Percentiles rank a stretch among this genome's conserved stretches.
Evolutionary conservation across 169 alveolate genomes (phyloP).

Genomic region (Eimeria praecox): DNA sequence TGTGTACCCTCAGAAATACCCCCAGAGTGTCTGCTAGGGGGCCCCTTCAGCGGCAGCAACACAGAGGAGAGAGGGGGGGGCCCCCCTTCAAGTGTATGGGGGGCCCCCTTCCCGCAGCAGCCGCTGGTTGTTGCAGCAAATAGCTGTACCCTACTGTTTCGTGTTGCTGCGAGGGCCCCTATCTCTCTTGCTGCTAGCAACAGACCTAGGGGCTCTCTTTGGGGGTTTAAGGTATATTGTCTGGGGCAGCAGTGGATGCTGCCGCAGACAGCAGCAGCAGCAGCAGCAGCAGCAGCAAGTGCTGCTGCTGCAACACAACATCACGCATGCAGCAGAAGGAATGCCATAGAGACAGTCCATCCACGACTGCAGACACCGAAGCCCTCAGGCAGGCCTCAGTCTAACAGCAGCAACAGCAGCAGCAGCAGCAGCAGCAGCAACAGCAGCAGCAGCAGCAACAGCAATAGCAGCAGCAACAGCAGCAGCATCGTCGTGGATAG

Average conservation of each 20-base stretch:
- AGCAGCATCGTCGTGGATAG: background rate
- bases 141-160: background rate
- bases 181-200: background rate
- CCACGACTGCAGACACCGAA: background rate
- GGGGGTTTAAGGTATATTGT: constrained; percentile 64
- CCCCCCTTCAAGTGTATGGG: background rate
- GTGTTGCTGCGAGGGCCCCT: constrained; percentile 1
- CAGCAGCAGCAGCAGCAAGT: constrained; percentile 64
- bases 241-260: constrained; percentile 64
- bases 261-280: constrained; percentile 60
- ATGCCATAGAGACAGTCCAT: background rate
- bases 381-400: too few species aligned
- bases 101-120: constrained; percentile 48
- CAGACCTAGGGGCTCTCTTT: constrained; percentile 34
- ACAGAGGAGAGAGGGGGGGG: constrained; percentile 25
- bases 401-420: background rate
- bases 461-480: constrained; percentile 16
- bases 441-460: background rate
- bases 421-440: constrained; percentile 1
- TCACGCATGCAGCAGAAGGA: background rate
- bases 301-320: constrained; percentile 30
- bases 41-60: constrained; percentile 41
- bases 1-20: constrained; percentile 17
- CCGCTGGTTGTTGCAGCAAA: constrained; percentile 18
- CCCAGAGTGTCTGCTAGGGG: constrained; percentile 18